These are phyloP conservation scores for Epichloe sibirici DNA, from an alignment of 2,329 filamentous ascomycete species.

Conservation along the genomic window DNA sequence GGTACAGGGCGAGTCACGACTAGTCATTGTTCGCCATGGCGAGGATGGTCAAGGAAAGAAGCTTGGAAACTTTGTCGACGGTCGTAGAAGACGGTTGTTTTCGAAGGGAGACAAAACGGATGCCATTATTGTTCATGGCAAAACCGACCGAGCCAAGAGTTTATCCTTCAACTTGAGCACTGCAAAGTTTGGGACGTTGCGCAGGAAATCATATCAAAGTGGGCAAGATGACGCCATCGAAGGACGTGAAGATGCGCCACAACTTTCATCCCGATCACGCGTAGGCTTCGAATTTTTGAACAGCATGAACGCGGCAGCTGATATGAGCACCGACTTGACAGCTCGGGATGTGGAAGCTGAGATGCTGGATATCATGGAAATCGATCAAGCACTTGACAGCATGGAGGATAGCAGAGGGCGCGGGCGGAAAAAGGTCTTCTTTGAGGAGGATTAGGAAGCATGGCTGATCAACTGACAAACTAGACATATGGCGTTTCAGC, in stretches of 20 bases:
- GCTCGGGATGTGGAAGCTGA: conserved; percentile 44
- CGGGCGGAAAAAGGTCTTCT: conserved; percentile 40
- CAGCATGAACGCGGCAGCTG: conserved; percentile 40
- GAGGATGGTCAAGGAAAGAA: conserved; percentile 34
- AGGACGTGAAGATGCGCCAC: conserved; percentile 12
- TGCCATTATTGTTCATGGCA: conserved; percentile 44
- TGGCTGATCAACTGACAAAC: conserved; percentile 11
- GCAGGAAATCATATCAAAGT: conserved; percentile 17
- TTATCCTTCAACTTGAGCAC: conserved; percentile 40
- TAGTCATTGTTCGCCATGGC: conserved; percentile 42
- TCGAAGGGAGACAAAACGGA: conserved; percentile 30
- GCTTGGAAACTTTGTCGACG: conserved; percentile 25
- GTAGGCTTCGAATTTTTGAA: conserved; percentile 38
- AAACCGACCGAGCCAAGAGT: conserved; percentile 24
- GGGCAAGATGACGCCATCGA: conserved; percentile 13
- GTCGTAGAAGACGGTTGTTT: conserved; percentile 23
- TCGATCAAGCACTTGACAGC: conserved; percentile 45
- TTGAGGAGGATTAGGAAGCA: conserved; percentile 27
- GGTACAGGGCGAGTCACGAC: conserved; percentile 41
- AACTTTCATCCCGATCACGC: conserved; percentile 18
- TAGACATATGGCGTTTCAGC: conserved; percentile 8
- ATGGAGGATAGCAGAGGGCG: conserved; percentile 38
- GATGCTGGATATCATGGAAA: conserved; percentile 54
- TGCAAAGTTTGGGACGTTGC: conserved; percentile 26
- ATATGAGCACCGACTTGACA: conserved; percentile 35